These are phyloP conservation scores for Skeletonema costatum DNA, from an alignment of 108 stramenopile species.

Conservation along the genomic window DNA sequence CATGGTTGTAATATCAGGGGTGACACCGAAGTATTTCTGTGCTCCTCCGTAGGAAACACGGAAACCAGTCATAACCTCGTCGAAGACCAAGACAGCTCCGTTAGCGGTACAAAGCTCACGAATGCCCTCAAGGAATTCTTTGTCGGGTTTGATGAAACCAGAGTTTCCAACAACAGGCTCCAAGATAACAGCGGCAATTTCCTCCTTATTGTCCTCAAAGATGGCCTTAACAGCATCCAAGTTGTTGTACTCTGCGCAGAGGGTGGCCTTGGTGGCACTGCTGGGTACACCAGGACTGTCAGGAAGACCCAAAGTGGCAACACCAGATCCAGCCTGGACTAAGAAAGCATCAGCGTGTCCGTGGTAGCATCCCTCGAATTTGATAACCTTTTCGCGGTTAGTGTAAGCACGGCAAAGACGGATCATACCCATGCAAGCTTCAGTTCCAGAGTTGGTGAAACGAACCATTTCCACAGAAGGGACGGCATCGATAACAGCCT, in stretches of 20 bases:
- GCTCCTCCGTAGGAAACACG: slow-evolving; percentile 97
- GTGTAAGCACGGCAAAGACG: slow-evolving; percentile 97
- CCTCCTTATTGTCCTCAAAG: slow-evolving; percentile 89
- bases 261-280: slow-evolving; percentile 91
- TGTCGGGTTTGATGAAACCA: slow-evolving; percentile 97
- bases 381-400: slow-evolving; percentile 93
- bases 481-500: slow-evolving; percentile 96
- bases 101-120: slow-evolving; percentile 87
- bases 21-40: slow-evolving; percentile 95
- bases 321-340: slow-evolving; percentile 98
- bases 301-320: slow-evolving; percentile 96
- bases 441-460: slow-evolving; percentile 99
- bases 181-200: slow-evolving; percentile 95
- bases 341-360: slow-evolving; percentile 98
- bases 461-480: slow-evolving; percentile 99
- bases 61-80: slow-evolving; percentile 99
- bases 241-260: slow-evolving; percentile 98
- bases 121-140: slow-evolving; percentile 93
- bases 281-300: slow-evolving; percentile 97
- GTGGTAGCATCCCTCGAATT: slow-evolving; percentile 99
- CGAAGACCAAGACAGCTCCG: slow-evolving; percentile 95
- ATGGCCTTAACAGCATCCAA: slow-evolving; percentile 89
- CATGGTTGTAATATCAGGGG: slow-evolving; percentile 98
- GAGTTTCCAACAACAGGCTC: slow-evolving; percentile 99
- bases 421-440: slow-evolving; percentile 99